A percentile compares a stretch with the other conserved stretches of the same genome.
Evolutionary conservation across 2,329 filamentous ascomycete genomes (phyloP).

Genomic region (Paradendryphiella salina): DNA sequence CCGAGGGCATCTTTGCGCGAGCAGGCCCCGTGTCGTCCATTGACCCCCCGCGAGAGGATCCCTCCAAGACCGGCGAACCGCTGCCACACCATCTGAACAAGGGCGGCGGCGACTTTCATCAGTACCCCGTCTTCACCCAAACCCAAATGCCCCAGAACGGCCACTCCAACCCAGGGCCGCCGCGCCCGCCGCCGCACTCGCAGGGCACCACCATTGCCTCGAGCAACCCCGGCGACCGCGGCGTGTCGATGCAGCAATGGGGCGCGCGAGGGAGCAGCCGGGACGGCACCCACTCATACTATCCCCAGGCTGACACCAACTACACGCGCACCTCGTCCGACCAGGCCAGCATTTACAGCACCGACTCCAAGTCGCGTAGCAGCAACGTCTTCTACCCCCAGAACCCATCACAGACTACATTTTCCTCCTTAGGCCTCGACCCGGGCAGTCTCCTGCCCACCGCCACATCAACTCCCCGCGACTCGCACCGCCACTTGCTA

Average conservation of each 20-base stretch:
- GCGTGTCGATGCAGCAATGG: conserved; percentile 79
- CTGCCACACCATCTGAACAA: conserved; percentile 84
- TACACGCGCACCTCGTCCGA: conserved; percentile 64
- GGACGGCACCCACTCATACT: conserved; percentile 30
- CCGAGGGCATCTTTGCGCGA: conserved; percentile 69
- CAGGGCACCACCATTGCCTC: conserved; percentile 67
- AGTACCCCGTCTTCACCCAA: conserved; percentile 76
- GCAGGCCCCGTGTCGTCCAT: conserved; percentile 86
- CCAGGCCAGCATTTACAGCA: conserved; percentile 67
- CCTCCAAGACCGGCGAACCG: conserved; percentile 73
- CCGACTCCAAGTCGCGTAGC: conserved; percentile 61
- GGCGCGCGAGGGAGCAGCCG: conserved; percentile 49
- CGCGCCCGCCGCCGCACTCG: conserved; percentile 62
- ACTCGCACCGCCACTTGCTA: conserved; percentile 49
- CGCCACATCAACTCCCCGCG: conserved; percentile 47
- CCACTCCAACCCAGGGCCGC: conserved; percentile 57
- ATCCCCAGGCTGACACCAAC: conserved; percentile 44
- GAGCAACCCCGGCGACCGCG: conserved; percentile 66
- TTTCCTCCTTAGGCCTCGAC: conserved; percentile 52
- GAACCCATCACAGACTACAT: conserved; percentile 61
- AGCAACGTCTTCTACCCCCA: conserved; percentile 55
- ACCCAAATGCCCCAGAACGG: conserved; percentile 54
- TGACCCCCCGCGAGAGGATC: conserved; percentile 73
- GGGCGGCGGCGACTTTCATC: conserved; percentile 76
- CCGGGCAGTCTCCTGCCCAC: conserved; percentile 45